These are phyloP conservation scores for Penicillium griseofulvum DNA, from an alignment of 2,329 filamentous ascomycete species.

Conservation along the genomic window DNA sequence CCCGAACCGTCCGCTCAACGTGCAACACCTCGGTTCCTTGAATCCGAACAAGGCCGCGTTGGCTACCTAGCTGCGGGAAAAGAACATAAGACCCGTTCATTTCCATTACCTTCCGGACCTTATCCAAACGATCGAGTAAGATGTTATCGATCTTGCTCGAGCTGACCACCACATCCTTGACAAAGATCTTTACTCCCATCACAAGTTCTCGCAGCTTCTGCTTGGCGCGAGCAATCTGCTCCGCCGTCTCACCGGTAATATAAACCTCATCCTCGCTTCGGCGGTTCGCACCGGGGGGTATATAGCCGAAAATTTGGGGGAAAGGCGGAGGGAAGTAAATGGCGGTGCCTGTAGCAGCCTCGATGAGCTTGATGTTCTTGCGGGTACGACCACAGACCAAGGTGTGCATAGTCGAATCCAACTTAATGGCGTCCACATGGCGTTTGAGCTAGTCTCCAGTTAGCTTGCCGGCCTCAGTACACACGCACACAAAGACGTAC, in stretches of 20 bases:
- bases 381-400: conserved; percentile 88
- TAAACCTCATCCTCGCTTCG: conserved; percentile 88
- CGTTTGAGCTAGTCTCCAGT: conserved; percentile 48
- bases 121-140: conserved; percentile 84
- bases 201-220: conserved; percentile 86
- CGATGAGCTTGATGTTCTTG: conserved; percentile 97
- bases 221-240: conserved; percentile 85
- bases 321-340: conserved; percentile 98
- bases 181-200: conserved; percentile 73
- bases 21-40: conserved; percentile 92
- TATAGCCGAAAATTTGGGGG: conserved; percentile 86
- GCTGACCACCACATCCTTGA: conserved; percentile 89
- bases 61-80: conserved; percentile 82
- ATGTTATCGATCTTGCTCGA: conserved; percentile 94
- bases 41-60: conserved; percentile 79
- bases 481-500: conserved; percentile 48
- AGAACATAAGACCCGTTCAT: conserved; percentile 93
- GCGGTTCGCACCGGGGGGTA: conserved; percentile 73
- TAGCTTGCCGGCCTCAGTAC: conserved; percentile 17
- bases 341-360: conserved; percentile 90
- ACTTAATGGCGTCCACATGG: conserved; percentile 71
- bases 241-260: conserved; percentile 84
- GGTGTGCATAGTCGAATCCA: conserved; percentile 85
- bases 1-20: conserved; percentile 89
- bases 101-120: conserved; percentile 97